Conservation (phyloP, 73 alveolate genomes). For the Paramecium caudatum region DNA sequence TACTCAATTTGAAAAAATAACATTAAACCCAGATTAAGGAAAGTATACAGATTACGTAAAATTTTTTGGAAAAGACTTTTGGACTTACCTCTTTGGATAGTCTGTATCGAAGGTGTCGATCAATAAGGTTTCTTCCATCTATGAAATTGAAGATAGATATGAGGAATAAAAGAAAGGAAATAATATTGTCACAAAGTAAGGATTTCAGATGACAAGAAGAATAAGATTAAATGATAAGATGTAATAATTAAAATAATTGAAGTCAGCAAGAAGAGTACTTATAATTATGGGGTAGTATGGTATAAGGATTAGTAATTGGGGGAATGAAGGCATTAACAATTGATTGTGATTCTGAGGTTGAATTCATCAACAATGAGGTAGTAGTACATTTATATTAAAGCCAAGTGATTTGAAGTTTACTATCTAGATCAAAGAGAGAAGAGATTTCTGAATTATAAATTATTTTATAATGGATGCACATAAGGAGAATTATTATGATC, state of each 20-base stretch:
- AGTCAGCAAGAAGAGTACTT: constrained; percentile 46
- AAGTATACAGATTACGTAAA: background rate
- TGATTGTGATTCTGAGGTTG: constrained; percentile 54
- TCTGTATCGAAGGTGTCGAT: background rate
- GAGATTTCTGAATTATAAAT: too few relatives aligned
- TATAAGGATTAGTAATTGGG: constrained; percentile 54
- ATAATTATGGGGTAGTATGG: constrained; percentile 26
- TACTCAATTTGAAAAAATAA: background rate
- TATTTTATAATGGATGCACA: background rate
- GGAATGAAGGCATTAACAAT: constrained; percentile 66
- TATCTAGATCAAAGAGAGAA: too few relatives aligned
- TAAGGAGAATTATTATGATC: constrained; percentile 46
- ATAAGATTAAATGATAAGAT: constrained; percentile 53
- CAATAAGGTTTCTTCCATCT: background rate
- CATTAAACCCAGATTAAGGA: background rate
- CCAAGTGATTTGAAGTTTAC: constrained; percentile 59
- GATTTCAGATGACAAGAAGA: constrained; percentile 58
- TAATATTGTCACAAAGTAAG: background rate
- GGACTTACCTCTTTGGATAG: background rate
- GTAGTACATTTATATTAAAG: background rate
- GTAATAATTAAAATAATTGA: constrained; percentile 4
- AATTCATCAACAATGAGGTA: constrained; percentile 37
- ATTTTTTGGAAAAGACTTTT: constrained; percentile 61
- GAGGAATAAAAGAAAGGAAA: constrained; percentile 44
- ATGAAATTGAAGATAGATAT: background rate